Percentiles rank a stretch among this genome's conserved stretches.
These are phyloP conservation scores for Hypoxylon sp. DNA, from an alignment of 2,329 filamentous ascomycete genomes.

Conservation along the genomic window DNA sequence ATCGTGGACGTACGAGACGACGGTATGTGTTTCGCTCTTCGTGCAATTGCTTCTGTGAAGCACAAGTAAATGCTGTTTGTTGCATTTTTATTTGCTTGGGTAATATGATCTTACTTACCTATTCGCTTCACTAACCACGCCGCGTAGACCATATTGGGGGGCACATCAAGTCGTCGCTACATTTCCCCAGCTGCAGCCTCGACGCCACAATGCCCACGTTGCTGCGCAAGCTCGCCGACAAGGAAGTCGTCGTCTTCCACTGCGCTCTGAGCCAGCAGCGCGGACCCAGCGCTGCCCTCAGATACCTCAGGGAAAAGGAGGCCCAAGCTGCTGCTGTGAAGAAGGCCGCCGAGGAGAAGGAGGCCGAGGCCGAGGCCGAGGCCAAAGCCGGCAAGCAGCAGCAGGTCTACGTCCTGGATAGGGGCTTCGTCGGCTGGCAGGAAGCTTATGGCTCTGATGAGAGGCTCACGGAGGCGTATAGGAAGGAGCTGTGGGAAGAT, in stretches of 20 bases:
- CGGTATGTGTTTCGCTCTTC: slow-evolving; percentile 63
- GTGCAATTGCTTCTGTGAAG: not conserved
- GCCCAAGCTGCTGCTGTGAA: slow-evolving; percentile 50
- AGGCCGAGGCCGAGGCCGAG: slow-evolving; percentile 48
- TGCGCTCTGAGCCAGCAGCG: slow-evolving; percentile 93
- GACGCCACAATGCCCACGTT: slow-evolving; percentile 86
- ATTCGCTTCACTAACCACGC: not conserved
- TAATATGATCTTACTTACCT: not conserved
- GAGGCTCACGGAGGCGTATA: slow-evolving; percentile 85
- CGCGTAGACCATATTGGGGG: slow-evolving; percentile 86
- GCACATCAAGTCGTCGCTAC: slow-evolving; percentile 83
- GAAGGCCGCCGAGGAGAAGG: slow-evolving; percentile 50
- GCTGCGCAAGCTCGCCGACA: slow-evolving; percentile 81
- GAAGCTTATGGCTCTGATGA: slow-evolving; percentile 84
- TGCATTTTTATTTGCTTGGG: not conserved
- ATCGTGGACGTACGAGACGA: slow-evolving; percentile 92
- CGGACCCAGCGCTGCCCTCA: slow-evolving; percentile 85
- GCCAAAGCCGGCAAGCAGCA: slow-evolving; percentile 64
- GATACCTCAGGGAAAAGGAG: slow-evolving; percentile 81
- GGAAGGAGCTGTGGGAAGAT: slow-evolving; percentile 86
- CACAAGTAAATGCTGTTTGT: not conserved
- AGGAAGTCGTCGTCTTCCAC: slow-evolving; percentile 92
- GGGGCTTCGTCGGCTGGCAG: slow-evolving; percentile 92
- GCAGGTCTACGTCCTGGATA: slow-evolving; percentile 84
- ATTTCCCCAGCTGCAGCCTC: slow-evolving; percentile 81